Base-by-base conservation (phyloP, 192 early-diverging fungal species). In the Funneliformis geosporum region DNA sequence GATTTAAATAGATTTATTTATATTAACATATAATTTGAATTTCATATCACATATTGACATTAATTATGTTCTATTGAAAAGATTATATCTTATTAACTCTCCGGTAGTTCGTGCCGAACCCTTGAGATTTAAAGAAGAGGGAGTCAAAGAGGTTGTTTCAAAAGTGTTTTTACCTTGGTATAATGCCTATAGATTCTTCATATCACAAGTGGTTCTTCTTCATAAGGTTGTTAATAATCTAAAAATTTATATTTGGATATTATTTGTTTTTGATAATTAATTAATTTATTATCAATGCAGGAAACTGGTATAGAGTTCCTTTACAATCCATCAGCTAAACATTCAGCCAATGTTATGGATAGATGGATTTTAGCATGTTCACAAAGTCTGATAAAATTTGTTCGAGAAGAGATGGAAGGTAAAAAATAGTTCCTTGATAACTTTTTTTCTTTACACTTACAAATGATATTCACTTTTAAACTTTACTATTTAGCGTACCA, bases 131-230 rank as follows among this genome's bases (percentile, higher is more conserved):
- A 94, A 95, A 83, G 96, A 98, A 83, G 97, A 98, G 79, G 96
- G 96, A 79, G 95, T 99, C 65, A 98, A 97, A 90, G 94, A 97
- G 8, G 89, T 99, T 42, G 87, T 97, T 67, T 92, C 96, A 60
- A 94, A 94, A 75, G 97, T 98, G 8, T 92, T 99, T 83, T 87
- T 99, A 76, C 98, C 98, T 40, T 99, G 98, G 98, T 98, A 95
- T 94, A 99, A 99, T 82, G 90, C 97, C 12, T 97, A 94, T 92
- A 90, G 94, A 61, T 99, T 99, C 92, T 98, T 99, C 88, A 89
- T 91, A 67, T 92, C 94, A 43, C 96, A 98, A 84, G 91, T 97
- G 4, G 88, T 90, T 6, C 85, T 98, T 75, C 80, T 98, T 78
- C 96, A 96, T 90, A 96, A 96, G 87, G 95, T 90, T 72, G 6